Evolutionary conservation across 805 yeast species (phyloP).

Genomic region (Trichomonascus vanleenenianus): DNA sequence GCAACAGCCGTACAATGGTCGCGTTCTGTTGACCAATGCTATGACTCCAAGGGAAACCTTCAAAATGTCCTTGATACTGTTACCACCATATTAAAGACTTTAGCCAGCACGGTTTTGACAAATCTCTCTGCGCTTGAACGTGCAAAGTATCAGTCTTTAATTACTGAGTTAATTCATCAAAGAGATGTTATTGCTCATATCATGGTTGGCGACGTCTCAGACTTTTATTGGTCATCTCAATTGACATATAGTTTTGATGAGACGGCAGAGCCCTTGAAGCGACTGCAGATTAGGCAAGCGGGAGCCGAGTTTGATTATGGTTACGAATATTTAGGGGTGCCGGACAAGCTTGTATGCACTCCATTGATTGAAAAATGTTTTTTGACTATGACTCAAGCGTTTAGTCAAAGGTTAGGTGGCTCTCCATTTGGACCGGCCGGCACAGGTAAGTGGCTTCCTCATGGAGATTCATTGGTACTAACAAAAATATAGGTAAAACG

Average conservation of each 20-base stretch:
- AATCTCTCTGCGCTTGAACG: conserved; percentile 28
- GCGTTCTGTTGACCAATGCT: conserved; percentile 28
- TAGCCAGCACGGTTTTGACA: conserved; percentile 30
- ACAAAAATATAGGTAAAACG: conserved; percentile 42
- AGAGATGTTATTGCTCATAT: conserved; percentile 32
- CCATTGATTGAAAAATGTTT: conserved; percentile 60
- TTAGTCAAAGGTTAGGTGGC: conserved; percentile 73
- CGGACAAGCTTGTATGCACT: conserved; percentile 68
- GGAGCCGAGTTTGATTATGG: conserved; percentile 54
- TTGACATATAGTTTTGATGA: conserved; percentile 41
- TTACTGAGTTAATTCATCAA: conserved; percentile 62
- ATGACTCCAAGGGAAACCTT: conserved; percentile 7
- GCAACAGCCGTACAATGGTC: conserved; percentile 57
- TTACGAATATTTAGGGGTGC: conserved; percentile 72
- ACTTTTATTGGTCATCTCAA: conserved; percentile 43
- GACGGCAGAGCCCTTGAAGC: conserved; percentile 25
- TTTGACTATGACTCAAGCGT: conserved; percentile 63
- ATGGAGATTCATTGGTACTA: neutral
- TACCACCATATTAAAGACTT: conserved; percentile 9
- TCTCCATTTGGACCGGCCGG: conserved; percentile 96
- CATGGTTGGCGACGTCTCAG: conserved; percentile 10
- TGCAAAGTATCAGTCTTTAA: conserved; percentile 48
- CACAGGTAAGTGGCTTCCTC: conserved; percentile 49
- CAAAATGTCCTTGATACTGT: neutral
- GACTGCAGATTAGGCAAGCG: conserved; percentile 46